Evolutionary conservation across 108 stramenopile genomes (phyloP), one percentile per base, ranked within the genome.

Genomic region (Skeletonema costatum): DNA sequence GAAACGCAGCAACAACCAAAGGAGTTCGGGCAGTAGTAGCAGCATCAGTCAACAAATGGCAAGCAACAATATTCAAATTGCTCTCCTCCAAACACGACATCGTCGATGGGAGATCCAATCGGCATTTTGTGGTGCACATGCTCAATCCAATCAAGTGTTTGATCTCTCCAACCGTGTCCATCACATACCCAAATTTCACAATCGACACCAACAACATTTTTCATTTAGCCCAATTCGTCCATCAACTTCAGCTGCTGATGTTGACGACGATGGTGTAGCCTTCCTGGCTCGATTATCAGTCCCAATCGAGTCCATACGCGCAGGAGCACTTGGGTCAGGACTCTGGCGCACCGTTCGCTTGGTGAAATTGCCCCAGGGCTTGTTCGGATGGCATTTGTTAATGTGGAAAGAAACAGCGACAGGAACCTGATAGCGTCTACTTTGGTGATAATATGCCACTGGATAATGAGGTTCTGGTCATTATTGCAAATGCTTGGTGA

Each of bases 91-190:
- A 58, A 82, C 81, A 63, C 64, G 75, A 16, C 81, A 82, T 73
- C 81, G 81, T 2, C 75, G 81, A 3, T 82, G 81, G 81, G 69
- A 70, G 61, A 76, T 75, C 41, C 81, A 82, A 69, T 76, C 75
- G 7, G 41, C 73, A 4, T 21, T 66, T 36, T 75, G 75, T 30
- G 75, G 81, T 3, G 56, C 81, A 10, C 81, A 82, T 64, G 81
- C 81, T 9, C 81, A 82, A 68, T 82, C 81, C 12, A 56, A 73
- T 17, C 75, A 82, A 21, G 32, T 82, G n/a, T 60, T 82, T 35
- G 75, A 82, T 64, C 13, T 82, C 30, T 76, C 81, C 0, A 59
- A 68, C 19, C 75, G 75, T 41, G 70, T 51, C 44, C 65, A 73
- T 21, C 68, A 66, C 41, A 48, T 75, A 10, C 42, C 75, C 3